Conservation (phyloP, 1,284 basidiomycete species). For the Amylostereum chailletii region DNA sequence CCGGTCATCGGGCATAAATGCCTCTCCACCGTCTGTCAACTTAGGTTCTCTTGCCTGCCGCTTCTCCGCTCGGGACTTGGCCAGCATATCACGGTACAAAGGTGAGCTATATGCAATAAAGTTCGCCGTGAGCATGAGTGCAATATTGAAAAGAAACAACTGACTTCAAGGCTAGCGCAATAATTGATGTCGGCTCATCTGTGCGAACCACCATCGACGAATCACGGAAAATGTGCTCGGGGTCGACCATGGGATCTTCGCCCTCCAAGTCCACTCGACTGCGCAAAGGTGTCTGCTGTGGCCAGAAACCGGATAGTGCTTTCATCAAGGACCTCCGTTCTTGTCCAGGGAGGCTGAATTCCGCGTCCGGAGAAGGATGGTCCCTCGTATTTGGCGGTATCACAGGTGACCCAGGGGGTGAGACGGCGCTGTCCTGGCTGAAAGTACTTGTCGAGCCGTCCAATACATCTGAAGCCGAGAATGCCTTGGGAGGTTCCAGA, state of each 20-base stretch:
- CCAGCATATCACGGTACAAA: slow-evolving; percentile 81
- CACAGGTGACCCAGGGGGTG: slow-evolving; percentile 48
- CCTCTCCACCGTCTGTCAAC: slow-evolving; percentile 62
- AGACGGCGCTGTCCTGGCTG: slow-evolving; percentile 10
- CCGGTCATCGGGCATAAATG: slow-evolving; percentile 79
- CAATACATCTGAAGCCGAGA: not conserved
- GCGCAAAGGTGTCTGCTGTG: slow-evolving; percentile 39
- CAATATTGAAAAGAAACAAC: slow-evolving; percentile 16
- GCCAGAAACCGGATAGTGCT: slow-evolving; percentile 81
- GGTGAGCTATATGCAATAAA: slow-evolving; percentile 56
- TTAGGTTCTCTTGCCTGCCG: slow-evolving; percentile 58
- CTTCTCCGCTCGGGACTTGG: slow-evolving; percentile 66
- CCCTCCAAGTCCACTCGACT: slow-evolving; percentile 39
- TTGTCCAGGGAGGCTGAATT: slow-evolving; percentile 37
- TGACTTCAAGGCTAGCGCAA: slow-evolving; percentile 89
- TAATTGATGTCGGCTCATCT: slow-evolving; percentile 97
- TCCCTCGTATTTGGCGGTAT: slow-evolving; percentile 36
- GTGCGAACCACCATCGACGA: slow-evolving; percentile 93
- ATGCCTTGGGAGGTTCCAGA: not conserved
- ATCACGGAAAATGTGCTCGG: slow-evolving; percentile 92
- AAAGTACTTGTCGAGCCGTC: too few relatives aligned
- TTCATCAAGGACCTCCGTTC: slow-evolving; percentile 79
- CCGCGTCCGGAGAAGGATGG: slow-evolving; percentile 48
- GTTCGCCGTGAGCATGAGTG: slow-evolving; percentile 3
- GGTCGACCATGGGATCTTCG: slow-evolving; percentile 64